phyloP scores from a whole-genome alignment of 805 yeast genomes.

The Starmerella floricola region DNA sequence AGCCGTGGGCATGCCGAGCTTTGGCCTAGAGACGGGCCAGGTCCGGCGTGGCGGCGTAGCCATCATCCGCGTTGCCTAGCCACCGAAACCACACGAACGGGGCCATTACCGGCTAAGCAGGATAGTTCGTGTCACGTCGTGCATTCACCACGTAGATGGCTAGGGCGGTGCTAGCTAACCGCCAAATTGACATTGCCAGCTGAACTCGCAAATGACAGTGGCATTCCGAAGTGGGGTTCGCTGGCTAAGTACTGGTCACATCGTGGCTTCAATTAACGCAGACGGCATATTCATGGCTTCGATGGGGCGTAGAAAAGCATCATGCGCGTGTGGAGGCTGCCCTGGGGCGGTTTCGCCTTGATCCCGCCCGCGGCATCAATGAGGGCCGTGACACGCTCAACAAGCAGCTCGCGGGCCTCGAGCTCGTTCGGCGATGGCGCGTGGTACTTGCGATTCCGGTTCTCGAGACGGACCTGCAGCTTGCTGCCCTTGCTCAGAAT shows the following conservation, averaged over 20 bases:
- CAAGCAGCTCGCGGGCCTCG: slow-evolving; percentile 24
- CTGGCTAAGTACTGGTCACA: too few relatives aligned
- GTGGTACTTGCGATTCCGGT: slow-evolving; percentile 13
- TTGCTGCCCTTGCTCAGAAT: slow-evolving; percentile 25
- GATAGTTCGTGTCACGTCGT: too few relatives aligned
- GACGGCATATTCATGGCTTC: too few relatives aligned
- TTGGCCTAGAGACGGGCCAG: slow-evolving; percentile 1
- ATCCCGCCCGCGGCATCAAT: slow-evolving; percentile 23
- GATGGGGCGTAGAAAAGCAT: slow-evolving; percentile 16
- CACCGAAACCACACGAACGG: too few relatives aligned
- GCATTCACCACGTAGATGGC: too few relatives aligned
- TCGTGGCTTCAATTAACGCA: too few relatives aligned
- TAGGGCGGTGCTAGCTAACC: too few relatives aligned
- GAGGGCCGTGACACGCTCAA: slow-evolving; percentile 19
- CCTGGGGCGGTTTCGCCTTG: slow-evolving; percentile 21
- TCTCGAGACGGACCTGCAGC: slow-evolving; percentile 22
- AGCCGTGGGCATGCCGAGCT: slow-evolving; percentile 25
- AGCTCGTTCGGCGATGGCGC: slow-evolving; percentile 22
- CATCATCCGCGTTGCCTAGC: neutral
- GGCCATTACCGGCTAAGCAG: too few relatives aligned
- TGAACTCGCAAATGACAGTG: too few relatives aligned
- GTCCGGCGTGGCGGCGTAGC: slow-evolving; percentile 10
- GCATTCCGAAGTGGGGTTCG: too few relatives aligned
- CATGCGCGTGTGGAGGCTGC: slow-evolving; percentile 20
- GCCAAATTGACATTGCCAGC: too few relatives aligned